Base-by-base conservation (phyloP, 2,329 filamentous ascomycete genomes). In the Aureobasidium leucospermi region DNA sequence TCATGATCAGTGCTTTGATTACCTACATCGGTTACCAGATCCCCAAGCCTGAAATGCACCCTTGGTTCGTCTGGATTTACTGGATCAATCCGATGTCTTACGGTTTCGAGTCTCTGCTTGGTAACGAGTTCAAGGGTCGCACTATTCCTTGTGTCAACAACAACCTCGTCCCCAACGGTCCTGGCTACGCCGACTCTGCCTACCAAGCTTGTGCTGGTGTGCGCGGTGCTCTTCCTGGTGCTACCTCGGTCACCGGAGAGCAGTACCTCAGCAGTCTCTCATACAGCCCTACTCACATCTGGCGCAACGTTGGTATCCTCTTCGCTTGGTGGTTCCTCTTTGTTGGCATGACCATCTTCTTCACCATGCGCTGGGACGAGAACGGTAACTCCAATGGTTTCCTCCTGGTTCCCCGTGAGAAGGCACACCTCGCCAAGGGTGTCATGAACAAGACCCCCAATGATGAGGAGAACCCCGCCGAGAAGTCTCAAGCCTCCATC, bases 291-390 rank as follows among this genome's bases (percentile, higher is more conserved):
- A 70, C 69, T 3, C 73, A 77, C 49, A 70, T 74, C 19, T 72
- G 70, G 70, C 67, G 86, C 9, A 89, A 90, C 67, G 79, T 88
- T 60, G 87, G 86, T 1, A 87, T 90, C 59, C 66, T 86, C 43
- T 85, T 82, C 78, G 83, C 78, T 0, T 87, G 78, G 78, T 87
- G 84, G 82, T 77, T 70, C 7, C 68, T 87, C 0, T 87, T 81
- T 60, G 80, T 83, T 15, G 76, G 60, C 3, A 66, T 86, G 4
- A 88, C 85, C 0, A 78, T 88, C 48, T 68, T 79, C 56, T 76
- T 76, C 29, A 88, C 85, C 0, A 73, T 73, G 0, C 73, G 74
- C 15, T 88, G 85, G 86, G 76, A 79, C 29, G 71, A 79, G 2
- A 68, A 78, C 0, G 77, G 77, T 0, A 81, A 82, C 48, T 75